Evolutionary conservation across 495 filamentous ascomycete species (phyloP).

Genomic region (Tuber magnatum): DNA sequence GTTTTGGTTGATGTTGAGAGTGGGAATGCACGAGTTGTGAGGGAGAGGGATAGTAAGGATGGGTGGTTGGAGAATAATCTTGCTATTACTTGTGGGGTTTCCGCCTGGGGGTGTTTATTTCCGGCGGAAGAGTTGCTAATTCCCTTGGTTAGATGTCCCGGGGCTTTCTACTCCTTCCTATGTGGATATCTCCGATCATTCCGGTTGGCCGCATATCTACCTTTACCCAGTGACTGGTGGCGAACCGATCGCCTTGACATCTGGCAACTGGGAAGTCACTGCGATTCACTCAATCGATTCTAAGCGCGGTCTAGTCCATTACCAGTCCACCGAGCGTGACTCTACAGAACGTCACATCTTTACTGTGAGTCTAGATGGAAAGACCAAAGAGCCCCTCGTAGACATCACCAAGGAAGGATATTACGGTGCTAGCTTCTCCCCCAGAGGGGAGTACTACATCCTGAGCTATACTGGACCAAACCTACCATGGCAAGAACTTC

Average conservation of each 20-base stretch:
- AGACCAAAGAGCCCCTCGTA: slow-evolving; percentile 48
- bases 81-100: slow-evolving; percentile 48
- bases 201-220: slow-evolving; percentile 53
- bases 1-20: slow-evolving; percentile 46
- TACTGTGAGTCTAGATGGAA: slow-evolving; percentile 46
- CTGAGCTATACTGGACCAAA: slow-evolving; percentile 52
- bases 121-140: slow-evolving; percentile 14
- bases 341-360: slow-evolving; percentile 53
- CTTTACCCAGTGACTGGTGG: slow-evolving; percentile 49
- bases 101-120: slow-evolving; percentile 44
- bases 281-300: slow-evolving; percentile 49
- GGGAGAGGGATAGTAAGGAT: slow-evolving; percentile 50
- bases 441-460: slow-evolving; percentile 50
- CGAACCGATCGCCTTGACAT: slow-evolving; percentile 47
- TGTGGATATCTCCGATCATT: slow-evolving; percentile 52
- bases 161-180: slow-evolving; percentile 44
- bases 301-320: slow-evolving; percentile 51
- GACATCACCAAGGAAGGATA: slow-evolving; percentile 47
- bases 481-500: slow-evolving; percentile 53
- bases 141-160: slow-evolving; percentile 40
- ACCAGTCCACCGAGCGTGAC: slow-evolving; percentile 51
- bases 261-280: slow-evolving; percentile 52
- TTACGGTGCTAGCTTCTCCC: slow-evolving; percentile 53
- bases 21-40: slow-evolving; percentile 42
- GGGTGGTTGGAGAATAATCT: slow-evolving; percentile 54